phyloP scores from a whole-genome alignment of 2,329 filamentous ascomycete genomes.

The Cladosporium sphaerospermum region DNA sequence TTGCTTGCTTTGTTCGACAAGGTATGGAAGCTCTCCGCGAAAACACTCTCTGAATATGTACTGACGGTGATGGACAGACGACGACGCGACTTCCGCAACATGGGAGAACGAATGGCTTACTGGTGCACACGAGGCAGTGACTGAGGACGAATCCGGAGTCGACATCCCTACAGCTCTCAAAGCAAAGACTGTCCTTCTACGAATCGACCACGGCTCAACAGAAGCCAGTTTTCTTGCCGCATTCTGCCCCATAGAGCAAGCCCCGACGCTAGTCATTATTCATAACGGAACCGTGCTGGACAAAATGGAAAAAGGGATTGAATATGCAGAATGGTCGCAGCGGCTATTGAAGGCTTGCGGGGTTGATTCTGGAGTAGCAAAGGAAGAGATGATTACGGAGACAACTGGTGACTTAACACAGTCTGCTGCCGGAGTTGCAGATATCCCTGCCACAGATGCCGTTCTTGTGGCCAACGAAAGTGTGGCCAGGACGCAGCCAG shows the following conservation, averaged over 20 bases:
- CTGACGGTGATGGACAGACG: conserved; percentile 41
- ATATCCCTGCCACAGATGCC: too few relatives aligned
- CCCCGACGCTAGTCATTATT: conserved; percentile 76
- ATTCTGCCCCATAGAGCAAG: conserved; percentile 72
- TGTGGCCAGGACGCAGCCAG: neutral
- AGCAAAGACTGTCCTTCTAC: conserved; percentile 59
- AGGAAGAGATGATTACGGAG: neutral
- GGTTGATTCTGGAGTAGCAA: neutral
- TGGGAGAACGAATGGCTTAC: conserved; percentile 31
- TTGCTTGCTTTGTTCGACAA: conserved; percentile 72
- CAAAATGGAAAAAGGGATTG: conserved; percentile 61
- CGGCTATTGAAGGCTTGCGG: conserved; percentile 42
- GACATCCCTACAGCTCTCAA: conserved; percentile 22
- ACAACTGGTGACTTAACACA: neutral
- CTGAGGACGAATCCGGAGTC: conserved; percentile 42
- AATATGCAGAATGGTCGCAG: conserved; percentile 57
- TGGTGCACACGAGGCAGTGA: neutral
- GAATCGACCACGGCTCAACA: conserved; percentile 64
- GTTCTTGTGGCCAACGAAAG: neutral
- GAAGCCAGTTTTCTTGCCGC: conserved; percentile 77
- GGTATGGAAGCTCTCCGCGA: neutral
- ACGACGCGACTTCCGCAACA: conserved; percentile 56
- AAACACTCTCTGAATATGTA: too few relatives aligned
- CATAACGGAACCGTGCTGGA: conserved; percentile 68
- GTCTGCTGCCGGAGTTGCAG: neutral